Base-by-base conservation (phyloP, 176 grass and related monocot species). In the Avena atlantica region DNA sequence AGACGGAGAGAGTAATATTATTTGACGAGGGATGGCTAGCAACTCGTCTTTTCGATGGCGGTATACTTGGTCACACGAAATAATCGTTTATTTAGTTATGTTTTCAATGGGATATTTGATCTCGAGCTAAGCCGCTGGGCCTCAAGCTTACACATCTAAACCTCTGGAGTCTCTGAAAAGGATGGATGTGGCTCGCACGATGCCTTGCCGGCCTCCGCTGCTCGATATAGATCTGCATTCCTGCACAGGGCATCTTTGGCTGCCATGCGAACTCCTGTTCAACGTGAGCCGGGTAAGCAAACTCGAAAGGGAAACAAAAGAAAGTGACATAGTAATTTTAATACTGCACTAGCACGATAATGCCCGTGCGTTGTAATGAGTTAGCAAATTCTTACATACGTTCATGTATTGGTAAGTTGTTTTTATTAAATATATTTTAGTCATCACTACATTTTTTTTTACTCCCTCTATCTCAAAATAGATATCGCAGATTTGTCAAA, bases 201-300 rank as follows among this genome's bases (percentile, higher is more conserved):
- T 80, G 66, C 85, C 77, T 77, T 20, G 19, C 77, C 20, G 5
- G 49, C 53, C 19, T 48, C 56, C 23, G 62, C 12, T n/a, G 59
- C 71, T 65, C 70, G 58, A 70, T 56, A 27, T 19, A 8, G 49
- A 16, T 5, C 34, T 51, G 78, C 84, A 78, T 53, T 90, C 71
- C 78, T 53, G 60, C 71, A 52, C 51, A 82, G 78, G 88, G 61
- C 59, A 86, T 82, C 71, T 62, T 90, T 84, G 42, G 1, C 27
- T 2, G 79, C 84, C 88, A 82, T 56, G 62, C 25, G 83, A 52
- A 20, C 24, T 16, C 44, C 78, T 86, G 78, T 59, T 70, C 40
- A 77, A 81, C 21, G 78, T 8, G 47, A 40, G 0, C 52, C 81
- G 17, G 53, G 40, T 31, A 12, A 50, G 78, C 49, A 14, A 0